phyloP scores from a whole-genome alignment of 148 eudicot genomes.

The Fagopyrum tataricum region DNA sequence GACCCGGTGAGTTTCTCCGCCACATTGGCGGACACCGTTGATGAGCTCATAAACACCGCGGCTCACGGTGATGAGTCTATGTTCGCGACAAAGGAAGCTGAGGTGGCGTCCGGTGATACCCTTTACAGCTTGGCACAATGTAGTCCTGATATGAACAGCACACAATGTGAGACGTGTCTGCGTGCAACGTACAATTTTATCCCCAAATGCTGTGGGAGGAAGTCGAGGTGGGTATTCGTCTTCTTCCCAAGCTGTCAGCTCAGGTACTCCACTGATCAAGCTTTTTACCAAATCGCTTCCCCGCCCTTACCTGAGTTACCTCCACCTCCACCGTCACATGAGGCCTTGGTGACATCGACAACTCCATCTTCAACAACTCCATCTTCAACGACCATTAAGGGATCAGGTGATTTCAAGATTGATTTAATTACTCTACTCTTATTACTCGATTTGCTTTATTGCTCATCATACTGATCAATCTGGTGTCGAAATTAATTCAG shows the following conservation, averaged over 20 bases:
- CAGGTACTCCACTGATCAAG: background rate
- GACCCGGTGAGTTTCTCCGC: background rate
- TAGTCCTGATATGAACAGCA: background rate
- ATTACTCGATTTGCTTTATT: no score
- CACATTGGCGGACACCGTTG: background rate
- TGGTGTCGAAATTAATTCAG: no score
- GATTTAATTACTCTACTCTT: no score
- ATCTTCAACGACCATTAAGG: no score
- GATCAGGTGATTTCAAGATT: no score
- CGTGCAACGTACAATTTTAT: background rate
- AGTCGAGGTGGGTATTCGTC: background rate
- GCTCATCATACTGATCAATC: no score
- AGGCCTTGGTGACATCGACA: no score
- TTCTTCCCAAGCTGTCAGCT: background rate
- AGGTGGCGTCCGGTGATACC: background rate
- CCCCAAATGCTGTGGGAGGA: background rate
- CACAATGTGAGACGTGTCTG: constrained; percentile 3
- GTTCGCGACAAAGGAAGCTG: background rate
- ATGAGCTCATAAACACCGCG: background rate
- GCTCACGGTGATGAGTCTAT: background rate
- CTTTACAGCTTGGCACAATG: background rate
- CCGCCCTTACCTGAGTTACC: background rate
- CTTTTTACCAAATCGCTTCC: background rate
- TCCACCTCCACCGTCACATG: background rate
- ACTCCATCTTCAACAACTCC: no score